These are phyloP conservation scores for Phytophthora pini DNA, from an alignment of 352 stramenopile genomes.

Conservation along the genomic window DNA sequence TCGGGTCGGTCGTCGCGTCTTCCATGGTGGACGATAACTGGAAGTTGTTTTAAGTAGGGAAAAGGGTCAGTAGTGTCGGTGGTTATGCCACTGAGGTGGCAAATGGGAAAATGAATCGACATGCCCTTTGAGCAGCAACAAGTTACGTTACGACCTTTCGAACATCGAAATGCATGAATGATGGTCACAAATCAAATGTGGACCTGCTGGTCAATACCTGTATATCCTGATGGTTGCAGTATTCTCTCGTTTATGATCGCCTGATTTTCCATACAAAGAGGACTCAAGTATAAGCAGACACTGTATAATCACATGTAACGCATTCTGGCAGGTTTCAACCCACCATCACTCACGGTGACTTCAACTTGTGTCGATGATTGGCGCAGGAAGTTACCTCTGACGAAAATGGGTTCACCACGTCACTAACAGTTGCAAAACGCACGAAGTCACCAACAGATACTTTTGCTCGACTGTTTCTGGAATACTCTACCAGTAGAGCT, in stretches of 20 bases:
- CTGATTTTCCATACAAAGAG: too few species aligned
- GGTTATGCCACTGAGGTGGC: neutral
- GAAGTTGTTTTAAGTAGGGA: too few species aligned
- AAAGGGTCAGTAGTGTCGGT: neutral
- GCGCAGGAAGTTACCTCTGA: neutral
- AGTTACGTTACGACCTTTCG: neutral
- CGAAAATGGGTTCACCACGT: conserved; percentile 25
- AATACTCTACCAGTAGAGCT: neutral
- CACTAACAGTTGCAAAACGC: conserved; percentile 1
- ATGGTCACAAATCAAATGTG: too few species aligned
- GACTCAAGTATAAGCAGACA: neutral
- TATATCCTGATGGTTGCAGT: too few species aligned
- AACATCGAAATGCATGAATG: too few species aligned
- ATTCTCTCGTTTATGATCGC: too few species aligned
- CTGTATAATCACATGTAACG: neutral
- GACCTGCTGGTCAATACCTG: too few species aligned
- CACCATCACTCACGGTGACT: conserved; percentile 34
- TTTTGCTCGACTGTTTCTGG: neutral
- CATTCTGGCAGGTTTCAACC: conserved; percentile 21
- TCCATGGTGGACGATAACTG: neutral
- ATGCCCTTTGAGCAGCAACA: neutral
- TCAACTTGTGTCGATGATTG: conserved; percentile 18
- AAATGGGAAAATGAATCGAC: conserved; percentile 9
- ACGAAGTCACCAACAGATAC: neutral
- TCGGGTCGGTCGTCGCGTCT: conserved; percentile 14